Conservation (phyloP, 306 rosid genomes). For the Vachellia collinsii region DNA sequence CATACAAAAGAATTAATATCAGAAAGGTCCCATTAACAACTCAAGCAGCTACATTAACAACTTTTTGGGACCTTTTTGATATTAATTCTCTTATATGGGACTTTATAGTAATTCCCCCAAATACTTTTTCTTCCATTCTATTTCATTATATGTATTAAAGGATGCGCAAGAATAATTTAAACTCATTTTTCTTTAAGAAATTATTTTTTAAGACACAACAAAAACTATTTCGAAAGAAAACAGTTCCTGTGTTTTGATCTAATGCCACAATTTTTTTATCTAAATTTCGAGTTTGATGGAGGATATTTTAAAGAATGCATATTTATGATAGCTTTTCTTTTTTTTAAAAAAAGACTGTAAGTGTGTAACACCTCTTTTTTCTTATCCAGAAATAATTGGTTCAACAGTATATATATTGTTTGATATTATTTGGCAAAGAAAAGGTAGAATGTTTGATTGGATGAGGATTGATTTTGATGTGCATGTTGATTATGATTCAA, state of each 20-base stretch:
- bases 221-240: background rate
- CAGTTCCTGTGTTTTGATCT: background rate
- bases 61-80: no score
- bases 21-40: no score
- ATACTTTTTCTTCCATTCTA: background rate
- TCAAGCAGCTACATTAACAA: no score
- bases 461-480: conserved; percentile 25
- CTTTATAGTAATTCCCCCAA: no score
- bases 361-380: background rate
- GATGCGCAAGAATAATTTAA: background rate
- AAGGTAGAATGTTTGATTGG: conserved; percentile 19
- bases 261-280: no score
- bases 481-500: conserved; percentile 16
- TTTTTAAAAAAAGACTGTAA: background rate
- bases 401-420: background rate
- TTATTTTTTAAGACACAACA: background rate
- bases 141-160: background rate
- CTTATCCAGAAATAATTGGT: conserved; percentile 18
- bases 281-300: no score
- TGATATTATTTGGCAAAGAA: background rate
- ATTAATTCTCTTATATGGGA: no score
- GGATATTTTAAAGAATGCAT: background rate
- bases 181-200: background rate
- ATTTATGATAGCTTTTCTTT: background rate
- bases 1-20: no score